Evolutionary conservation across 2,329 filamentous ascomycete genomes (phyloP).

Genomic region (Aulographum hederae): DNA sequence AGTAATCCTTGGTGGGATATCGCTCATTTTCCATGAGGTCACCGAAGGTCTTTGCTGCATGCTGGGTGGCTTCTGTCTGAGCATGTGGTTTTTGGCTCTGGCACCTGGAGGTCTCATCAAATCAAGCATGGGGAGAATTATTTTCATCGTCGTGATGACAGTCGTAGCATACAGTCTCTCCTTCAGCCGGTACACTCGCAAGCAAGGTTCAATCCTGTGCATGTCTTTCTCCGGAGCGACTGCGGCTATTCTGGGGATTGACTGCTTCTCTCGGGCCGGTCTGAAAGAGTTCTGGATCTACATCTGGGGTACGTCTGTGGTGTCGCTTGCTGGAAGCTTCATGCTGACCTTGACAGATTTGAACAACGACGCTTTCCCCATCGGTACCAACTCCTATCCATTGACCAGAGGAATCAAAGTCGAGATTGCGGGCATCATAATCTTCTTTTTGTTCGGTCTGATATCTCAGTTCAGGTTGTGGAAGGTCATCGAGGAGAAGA

Average conservation of each 20-base stretch:
- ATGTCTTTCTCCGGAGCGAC: conserved; percentile 74
- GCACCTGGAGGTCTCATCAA: conserved; percentile 57
- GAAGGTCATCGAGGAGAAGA: conserved; percentile 49
- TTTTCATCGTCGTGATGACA: conserved; percentile 60
- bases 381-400: conserved; percentile 61
- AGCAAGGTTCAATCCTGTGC: conserved; percentile 56
- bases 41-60: conserved; percentile 72
- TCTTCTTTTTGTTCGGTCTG: conserved; percentile 57
- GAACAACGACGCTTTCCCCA: conserved; percentile 64
- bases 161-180: conserved; percentile 47
- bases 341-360: conserved; percentile 27
- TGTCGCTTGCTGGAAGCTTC: background rate
- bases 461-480: conserved; percentile 76
- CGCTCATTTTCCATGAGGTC: conserved; percentile 67
- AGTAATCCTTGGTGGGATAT: conserved; percentile 50
- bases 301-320: conserved; percentile 46
- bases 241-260: conserved; percentile 62
- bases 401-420: conserved; percentile 73
- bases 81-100: conserved; percentile 80
- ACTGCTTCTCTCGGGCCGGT: conserved; percentile 78
- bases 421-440: conserved; percentile 60
- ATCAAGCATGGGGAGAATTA: conserved; percentile 41
- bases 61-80: conserved; percentile 68
- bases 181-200: conserved; percentile 59
- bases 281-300: conserved; percentile 95